phyloP scores from a whole-genome alignment of 768 basidiomycete species.

The Rhizopogon vulgaris region DNA sequence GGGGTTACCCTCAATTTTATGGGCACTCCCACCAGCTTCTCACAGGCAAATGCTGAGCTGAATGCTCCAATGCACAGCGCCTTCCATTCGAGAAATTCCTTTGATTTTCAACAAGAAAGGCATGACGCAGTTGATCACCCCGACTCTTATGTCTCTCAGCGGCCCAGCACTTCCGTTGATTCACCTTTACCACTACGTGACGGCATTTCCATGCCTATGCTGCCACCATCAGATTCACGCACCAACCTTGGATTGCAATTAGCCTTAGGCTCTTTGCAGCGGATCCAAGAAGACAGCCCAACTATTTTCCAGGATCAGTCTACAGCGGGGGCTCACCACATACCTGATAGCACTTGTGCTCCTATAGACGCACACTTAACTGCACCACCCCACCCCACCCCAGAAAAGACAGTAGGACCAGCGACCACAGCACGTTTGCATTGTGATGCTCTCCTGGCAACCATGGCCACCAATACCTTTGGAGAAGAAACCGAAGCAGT shows the following conservation, averaged over 20 bases:
- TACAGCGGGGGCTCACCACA: neutral
- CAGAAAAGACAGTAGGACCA: neutral
- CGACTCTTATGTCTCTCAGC: neutral
- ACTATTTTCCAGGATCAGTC: neutral
- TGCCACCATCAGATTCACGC: neutral
- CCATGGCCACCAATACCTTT: neutral
- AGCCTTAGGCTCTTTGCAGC: neutral
- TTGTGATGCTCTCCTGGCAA: neutral
- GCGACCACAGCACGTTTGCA: neutral
- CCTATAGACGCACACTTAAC: neutral
- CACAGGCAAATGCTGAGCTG: neutral
- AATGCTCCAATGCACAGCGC: neutral
- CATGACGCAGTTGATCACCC: neutral
- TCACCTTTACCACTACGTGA: neutral
- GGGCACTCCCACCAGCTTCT: neutral
- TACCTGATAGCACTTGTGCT: neutral
- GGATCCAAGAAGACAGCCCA: neutral
- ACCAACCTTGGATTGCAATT: too few relatives aligned
- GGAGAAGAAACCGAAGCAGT: neutral
- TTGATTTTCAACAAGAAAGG: neutral
- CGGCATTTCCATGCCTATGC: neutral
- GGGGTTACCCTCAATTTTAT: neutral
- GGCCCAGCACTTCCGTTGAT: neutral
- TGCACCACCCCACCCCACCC: neutral
- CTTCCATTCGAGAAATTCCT: neutral